Evolutionary conservation across 1,139 yeast genomes (phyloP), one percentile per base, ranked within the genome.

Genomic region (Wickerhamomyces sp.): DNA sequence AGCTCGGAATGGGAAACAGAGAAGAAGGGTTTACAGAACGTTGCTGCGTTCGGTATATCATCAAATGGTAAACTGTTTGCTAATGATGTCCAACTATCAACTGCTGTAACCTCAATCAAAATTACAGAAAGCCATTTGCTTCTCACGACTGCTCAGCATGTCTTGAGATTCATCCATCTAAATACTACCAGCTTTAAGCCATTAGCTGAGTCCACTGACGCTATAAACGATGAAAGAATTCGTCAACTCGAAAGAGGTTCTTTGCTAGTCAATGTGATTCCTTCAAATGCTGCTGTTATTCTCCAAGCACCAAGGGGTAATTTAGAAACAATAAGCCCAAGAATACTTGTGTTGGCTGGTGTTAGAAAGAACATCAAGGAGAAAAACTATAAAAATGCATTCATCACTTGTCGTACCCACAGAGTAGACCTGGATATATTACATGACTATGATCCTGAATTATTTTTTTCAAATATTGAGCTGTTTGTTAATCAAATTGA

Each of bases 271-370:
- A 71, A 92, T 33, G 79, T 78, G 1, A 81, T 89, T 58, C 97
- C 97, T 1, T 78, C 95, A 0, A 84, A 78, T 43, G 81, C 89
- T 42, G 77, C 94, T 0, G 89, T 94, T 15, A 80, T 87, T 3
- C 68, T 94, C 40, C 96, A 94, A 61, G 97, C 97, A 4, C 95
- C 95, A 43, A 76, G 99, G 60, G 99, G 99, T 45, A 94, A 94
- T 54, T 67, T 92, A 49, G 99, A 94, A 61, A 89, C 97, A 0
- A 84, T 94, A 25, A 83, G 79, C 55, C 98, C 99, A 10, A 74
- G 98, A 60, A 85, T 92, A 35, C 80, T 92, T 85, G 95, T 92
- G 13, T 68, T 94, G 36, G 74, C 88, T 12, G 95, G 84, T 16
- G 94, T 94, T 15, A 74, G 98, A 51, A 69, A 74, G 36, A 73